These are phyloP conservation scores for Exophiala sp. DNA, from an alignment of 2,329 filamentous ascomycete genomes.

Conservation along the genomic window DNA sequence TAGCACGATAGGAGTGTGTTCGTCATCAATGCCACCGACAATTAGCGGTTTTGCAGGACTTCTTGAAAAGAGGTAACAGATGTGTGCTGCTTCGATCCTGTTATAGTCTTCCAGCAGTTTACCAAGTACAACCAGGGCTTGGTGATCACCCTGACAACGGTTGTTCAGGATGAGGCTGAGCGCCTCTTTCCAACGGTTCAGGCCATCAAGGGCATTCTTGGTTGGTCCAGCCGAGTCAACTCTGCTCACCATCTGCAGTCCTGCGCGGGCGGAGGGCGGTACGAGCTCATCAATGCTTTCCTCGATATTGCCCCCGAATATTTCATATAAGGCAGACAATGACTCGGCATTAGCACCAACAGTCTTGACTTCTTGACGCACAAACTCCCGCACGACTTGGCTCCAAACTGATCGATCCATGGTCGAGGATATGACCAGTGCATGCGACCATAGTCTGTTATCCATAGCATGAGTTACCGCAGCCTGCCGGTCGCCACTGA, in stretches of 20 bases:
- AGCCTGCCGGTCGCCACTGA: conserved; percentile 78
- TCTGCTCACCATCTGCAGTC: conserved; percentile 84
- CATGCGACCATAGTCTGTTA: conserved; percentile 91
- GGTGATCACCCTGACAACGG: conserved; percentile 70
- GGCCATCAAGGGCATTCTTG: conserved; percentile 70
- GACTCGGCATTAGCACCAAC: conserved; percentile 75
- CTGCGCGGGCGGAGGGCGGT: conserved; percentile 82
- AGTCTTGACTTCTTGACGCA: conserved; percentile 87
- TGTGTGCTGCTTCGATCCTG: conserved; percentile 82
- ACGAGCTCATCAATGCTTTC: conserved; percentile 96
- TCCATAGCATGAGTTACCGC: conserved; percentile 92
- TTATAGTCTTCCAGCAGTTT: conserved; percentile 78
- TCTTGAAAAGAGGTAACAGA: conserved; percentile 85
- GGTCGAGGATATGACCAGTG: conserved; percentile 82
- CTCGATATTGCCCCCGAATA: conserved; percentile 87
- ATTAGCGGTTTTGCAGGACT: conserved; percentile 48
- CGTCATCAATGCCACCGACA: conserved; percentile 79
- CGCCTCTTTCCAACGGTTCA: conserved; percentile 93
- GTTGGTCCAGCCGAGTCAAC: conserved; percentile 54
- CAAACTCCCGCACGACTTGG: conserved; percentile 89
- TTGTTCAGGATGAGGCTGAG: conserved; percentile 81
- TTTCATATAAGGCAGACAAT: conserved; percentile 83
- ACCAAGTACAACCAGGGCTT: conserved; percentile 72
- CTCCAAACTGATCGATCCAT: conserved; percentile 72
- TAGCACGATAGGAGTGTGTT: conserved; percentile 69